Evolutionary conservation across 2,329 filamentous ascomycete species (phyloP), one percentile per base, ranked within the genome.

Genomic region (Chaetomium sp.): DNA sequence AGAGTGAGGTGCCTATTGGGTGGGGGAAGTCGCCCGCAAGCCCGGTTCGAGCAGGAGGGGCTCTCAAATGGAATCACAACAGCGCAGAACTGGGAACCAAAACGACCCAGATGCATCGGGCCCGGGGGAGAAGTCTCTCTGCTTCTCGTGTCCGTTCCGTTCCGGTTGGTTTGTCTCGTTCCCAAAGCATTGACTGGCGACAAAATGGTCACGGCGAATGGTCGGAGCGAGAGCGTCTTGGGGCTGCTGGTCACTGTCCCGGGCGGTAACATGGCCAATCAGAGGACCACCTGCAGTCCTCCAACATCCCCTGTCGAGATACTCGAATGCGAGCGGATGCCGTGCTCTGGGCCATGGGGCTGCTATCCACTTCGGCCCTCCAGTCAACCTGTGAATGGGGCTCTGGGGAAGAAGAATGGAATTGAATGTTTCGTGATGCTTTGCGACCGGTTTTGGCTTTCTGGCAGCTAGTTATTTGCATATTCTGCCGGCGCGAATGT

Each of bases 181-280:
- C 42, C 49, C 52, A 50, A 41, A 35, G 49, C 40, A 41, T 46
- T 41, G n/a, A 37, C 12, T 50, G 52, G 49, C 54, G 54, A 59
- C 37, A 51, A 59, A 41, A 53, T 41, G 33, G 19, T 49, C 46
- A 19, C 40, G 33, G 41, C 57, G 63, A 63, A 55, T 65, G 64
- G 62, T 56, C 53, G 50, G 19, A 32, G 37, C 34, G 38, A 1
- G 38, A 33, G 19, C 35, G 56, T 52, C 46, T 46, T 27, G 44
- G 43, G 32, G 48, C 61, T 62, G 61, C 59, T 62, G 54, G 60
- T 69, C 66, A 68, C 66, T 60, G 61, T 62, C 53, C 60, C 62
- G 65, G 69, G 69, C 69, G 69, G 62, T 64, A 71, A 70, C 62
- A 63, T 58, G 54, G 49, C 62, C 62, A 64, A 64, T 64, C 59